These are phyloP conservation scores for Penicillium alfredii DNA, from an alignment of 495 filamentous ascomycete species.

Conservation along the genomic window DNA sequence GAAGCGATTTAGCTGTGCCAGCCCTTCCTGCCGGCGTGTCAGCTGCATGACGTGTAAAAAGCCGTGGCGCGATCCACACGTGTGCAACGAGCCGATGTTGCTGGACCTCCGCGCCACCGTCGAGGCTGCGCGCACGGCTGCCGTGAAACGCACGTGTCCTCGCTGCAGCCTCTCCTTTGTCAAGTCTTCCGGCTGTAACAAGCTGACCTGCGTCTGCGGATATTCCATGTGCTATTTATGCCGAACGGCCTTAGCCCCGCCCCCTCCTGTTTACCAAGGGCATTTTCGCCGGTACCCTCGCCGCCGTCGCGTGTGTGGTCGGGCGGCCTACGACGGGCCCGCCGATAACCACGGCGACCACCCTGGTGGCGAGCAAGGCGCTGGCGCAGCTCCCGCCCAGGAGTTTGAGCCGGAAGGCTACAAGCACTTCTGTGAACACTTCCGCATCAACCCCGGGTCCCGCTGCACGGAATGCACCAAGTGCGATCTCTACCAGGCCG, in stretches of 20 bases:
- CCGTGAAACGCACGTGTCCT: conserved; percentile 93
- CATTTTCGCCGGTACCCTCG: no score
- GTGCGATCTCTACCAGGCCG: conserved; percentile 84
- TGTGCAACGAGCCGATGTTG: conserved; percentile 56
- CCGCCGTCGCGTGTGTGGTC: no score
- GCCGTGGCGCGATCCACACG: conserved; percentile 61
- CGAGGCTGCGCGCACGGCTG: conserved; percentile 84
- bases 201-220: conserved; percentile 92
- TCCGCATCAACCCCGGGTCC: conserved; percentile 64
- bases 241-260: conserved; percentile 51
- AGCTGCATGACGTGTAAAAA: conserved; percentile 75
- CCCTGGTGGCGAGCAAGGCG: conserved; percentile 9
- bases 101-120: conserved; percentile 78
- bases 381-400: conserved; percentile 8
- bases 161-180: conserved; percentile 85
- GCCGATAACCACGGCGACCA: conserved; percentile 5
- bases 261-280: no score
- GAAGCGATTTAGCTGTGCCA: conserved; percentile 67
- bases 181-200: conserved; percentile 91
- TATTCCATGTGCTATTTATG: conserved; percentile 98
- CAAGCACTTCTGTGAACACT: conserved; percentile 91
- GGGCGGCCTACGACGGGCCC: conserved; percentile 9
- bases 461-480: conserved; percentile 71
- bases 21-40: conserved; percentile 53
- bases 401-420: conserved; percentile 62